Evolutionary conservation across 345 rosid species (phyloP), one percentile per base, ranked within the genome.

Genomic region (Stellera chamaejasme): DNA sequence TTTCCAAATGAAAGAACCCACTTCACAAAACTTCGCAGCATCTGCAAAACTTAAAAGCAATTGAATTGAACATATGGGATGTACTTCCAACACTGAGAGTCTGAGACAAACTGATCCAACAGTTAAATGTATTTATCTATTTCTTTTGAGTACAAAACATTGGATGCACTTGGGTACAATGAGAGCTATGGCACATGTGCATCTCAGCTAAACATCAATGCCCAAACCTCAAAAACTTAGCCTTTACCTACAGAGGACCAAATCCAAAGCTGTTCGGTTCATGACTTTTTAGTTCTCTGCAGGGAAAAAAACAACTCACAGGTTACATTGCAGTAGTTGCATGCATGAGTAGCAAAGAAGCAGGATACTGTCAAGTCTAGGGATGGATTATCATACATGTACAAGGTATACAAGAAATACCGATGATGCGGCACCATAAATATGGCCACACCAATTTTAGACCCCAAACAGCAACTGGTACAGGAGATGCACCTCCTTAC

Each of bases 351-450:
- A 32, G 9, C 39, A 32, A 32, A 8, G 39, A 32, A 32, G 7
- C 39, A 32, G 39, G 23, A 32, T 32, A 32, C 9, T 32, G 9
- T 19, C 23, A 8, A 32, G 39, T 4, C 39, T 32, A 32, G 39
- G 39, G 9, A 32, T 48, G 26, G 39, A 27, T 49, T 42, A 54
- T 13, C 87, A 64, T 82, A 87, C 90, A 84, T 90, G 77, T 87
- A 87, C 97, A 87, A 60, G 64, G 80, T 66, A 74, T 78, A 80
- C 67, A 74, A 73, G 65, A 66, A 70, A 64, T 54, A 43, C 66
- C 12, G 63, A 47, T 57, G 62, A 50, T 60, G 56, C 32, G 62
- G 62, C 65, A 45, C 70, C 47, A 55, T 48, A 53, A 44, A 52
- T 63, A 52, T 45, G 39, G 55, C 65, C 67, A 62, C 57, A 64